Evolutionary conservation across 805 yeast genomes (phyloP).

Genomic region (Huiozyma naganishii): DNA sequence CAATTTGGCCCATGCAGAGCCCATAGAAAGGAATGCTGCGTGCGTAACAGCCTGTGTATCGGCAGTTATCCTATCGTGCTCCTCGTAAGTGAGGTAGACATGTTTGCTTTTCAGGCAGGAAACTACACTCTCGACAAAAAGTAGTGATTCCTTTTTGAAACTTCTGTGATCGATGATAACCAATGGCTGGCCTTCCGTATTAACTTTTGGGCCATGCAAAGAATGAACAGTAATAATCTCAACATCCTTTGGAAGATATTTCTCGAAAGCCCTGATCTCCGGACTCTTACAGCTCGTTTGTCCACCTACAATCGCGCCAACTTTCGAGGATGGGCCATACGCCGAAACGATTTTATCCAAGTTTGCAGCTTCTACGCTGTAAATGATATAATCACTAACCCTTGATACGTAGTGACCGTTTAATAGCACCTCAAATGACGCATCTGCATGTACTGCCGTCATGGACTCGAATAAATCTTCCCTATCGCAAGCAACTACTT

Average conservation of each 20-base stretch:
- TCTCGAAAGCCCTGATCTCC: slow-evolving; percentile 79
- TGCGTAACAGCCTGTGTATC: slow-evolving; percentile 98
- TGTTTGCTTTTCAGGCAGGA: slow-evolving; percentile 67
- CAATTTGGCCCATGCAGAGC: slow-evolving; percentile 81
- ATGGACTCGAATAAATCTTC: slow-evolving; percentile 49
- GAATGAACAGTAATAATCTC: slow-evolving; percentile 85
- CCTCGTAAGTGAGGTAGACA: slow-evolving; percentile 69
- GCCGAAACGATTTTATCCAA: slow-evolving; percentile 57
- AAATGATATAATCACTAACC: slow-evolving; percentile 68
- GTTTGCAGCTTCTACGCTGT: slow-evolving; percentile 87
- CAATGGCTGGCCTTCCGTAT: slow-evolving; percentile 84
- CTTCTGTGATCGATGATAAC: slow-evolving; percentile 76
- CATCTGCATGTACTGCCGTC: slow-evolving; percentile 30
- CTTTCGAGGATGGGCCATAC: slow-evolving; percentile 82
- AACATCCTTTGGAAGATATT: slow-evolving; percentile 61
- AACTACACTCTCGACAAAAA: slow-evolving; percentile 52
- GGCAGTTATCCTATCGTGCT: slow-evolving; percentile 92
- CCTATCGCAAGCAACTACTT: slow-evolving; percentile 77
- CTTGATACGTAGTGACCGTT: slow-evolving; percentile 85
- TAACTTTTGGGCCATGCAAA: slow-evolving; percentile 87
- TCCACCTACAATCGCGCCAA: slow-evolving; percentile 92
- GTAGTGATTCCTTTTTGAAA: slow-evolving; percentile 36
- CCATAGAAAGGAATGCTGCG: slow-evolving; percentile 95
- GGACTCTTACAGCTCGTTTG: slow-evolving; percentile 93
- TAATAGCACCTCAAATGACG: slow-evolving; percentile 43